Conservation (phyloP, 352 stramenopile genomes). For the Globisporangium iwayamae region DNA sequence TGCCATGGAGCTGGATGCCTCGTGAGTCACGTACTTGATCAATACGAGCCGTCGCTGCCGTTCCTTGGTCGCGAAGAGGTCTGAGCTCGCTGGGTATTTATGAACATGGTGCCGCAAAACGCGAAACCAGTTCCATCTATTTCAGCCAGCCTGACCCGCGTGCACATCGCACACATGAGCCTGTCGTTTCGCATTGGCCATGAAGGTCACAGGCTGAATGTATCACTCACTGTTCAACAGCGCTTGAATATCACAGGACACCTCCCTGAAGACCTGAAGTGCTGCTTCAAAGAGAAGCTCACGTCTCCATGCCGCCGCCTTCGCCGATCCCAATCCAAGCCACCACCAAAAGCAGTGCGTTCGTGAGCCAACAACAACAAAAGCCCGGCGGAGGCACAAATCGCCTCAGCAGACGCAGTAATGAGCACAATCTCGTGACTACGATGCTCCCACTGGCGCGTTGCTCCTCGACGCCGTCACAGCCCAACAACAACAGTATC, state of each 20-base stretch:
- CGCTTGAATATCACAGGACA: not conserved
- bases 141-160: not conserved
- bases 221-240: not conserved
- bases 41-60: not conserved
- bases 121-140: not conserved
- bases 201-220: too few species aligned
- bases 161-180: not conserved
- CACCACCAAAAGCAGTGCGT: not conserved
- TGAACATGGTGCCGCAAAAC: not conserved
- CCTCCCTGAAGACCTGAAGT: too few species aligned
- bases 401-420: not conserved
- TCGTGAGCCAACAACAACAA: slow-evolving; percentile 6
- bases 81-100: not conserved
- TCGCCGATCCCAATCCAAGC: slow-evolving; percentile 3
- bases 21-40: not conserved
- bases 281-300: too few species aligned
- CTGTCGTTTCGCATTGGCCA: too few species aligned
- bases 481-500: slow-evolving; percentile 21
- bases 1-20: not conserved
- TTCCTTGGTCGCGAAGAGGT: not conserved
- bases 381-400: not conserved
- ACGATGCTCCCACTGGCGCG: slow-evolving; percentile 46
- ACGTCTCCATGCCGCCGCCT: slow-evolving; percentile 1
- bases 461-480: slow-evolving; percentile 52
- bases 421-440: slow-evolving; percentile 6